Conservation (phyloP, 495 filamentous ascomycete species). For the Penicillium lividum region DNA sequence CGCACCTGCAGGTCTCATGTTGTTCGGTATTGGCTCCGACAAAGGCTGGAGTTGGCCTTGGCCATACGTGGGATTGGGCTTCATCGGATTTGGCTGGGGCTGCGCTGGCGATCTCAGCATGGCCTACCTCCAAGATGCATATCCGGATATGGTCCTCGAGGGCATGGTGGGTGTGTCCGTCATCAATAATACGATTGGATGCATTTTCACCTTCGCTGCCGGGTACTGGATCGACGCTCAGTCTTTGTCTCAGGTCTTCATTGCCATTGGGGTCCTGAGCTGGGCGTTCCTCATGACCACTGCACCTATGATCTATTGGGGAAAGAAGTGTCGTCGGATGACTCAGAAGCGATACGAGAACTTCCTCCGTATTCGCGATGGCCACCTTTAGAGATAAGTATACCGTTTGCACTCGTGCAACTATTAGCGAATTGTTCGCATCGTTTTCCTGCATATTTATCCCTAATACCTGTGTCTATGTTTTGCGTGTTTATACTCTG, state of each 20-base stretch:
- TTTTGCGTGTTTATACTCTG: background rate
- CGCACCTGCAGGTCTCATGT: conserved; percentile 32
- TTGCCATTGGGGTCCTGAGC: conserved; percentile 30
- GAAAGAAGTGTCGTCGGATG: conserved; percentile 15
- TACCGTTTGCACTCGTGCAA: background rate
- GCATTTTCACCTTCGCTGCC: conserved; percentile 35
- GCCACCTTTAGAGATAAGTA: conserved; percentile 1
- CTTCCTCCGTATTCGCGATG: conserved; percentile 22
- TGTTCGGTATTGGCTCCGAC: conserved; percentile 34
- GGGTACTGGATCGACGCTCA: conserved; percentile 24
- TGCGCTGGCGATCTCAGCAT: conserved; percentile 37
- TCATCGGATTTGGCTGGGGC: conserved; percentile 40
- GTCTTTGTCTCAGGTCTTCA: conserved; percentile 24
- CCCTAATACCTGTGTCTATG: background rate
- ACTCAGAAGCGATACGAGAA: conserved; percentile 23
- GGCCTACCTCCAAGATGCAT: conserved; percentile 35
- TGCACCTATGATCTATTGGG: conserved; percentile 23
- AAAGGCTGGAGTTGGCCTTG: conserved; percentile 27
- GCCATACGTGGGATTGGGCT: conserved; percentile 32
- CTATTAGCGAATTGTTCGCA: background rate
- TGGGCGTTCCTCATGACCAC: conserved; percentile 22
- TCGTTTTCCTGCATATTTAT: background rate
- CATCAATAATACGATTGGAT: conserved; percentile 39
- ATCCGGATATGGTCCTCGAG: conserved; percentile 36
- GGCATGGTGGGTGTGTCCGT: conserved; percentile 39